These are phyloP conservation scores for Agastache rugosa DNA, from an alignment of 257 asterid species.

Conservation along the genomic window DNA sequence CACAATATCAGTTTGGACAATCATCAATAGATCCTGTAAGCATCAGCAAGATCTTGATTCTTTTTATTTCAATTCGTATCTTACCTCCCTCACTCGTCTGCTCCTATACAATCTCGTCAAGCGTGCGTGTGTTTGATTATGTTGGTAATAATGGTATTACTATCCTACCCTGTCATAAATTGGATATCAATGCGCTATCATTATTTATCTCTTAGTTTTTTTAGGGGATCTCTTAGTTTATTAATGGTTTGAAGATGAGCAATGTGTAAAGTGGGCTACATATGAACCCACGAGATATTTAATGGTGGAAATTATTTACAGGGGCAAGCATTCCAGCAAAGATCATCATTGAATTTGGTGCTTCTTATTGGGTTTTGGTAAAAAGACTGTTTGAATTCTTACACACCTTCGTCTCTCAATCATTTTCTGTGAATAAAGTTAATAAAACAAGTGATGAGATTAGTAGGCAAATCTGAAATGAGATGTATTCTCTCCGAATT, in stretches of 20 bases:
- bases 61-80: conserved; percentile 5
- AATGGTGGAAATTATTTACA: too few relatives aligned
- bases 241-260: conserved; percentile 26
- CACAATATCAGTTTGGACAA: conserved; percentile 62
- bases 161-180: conserved; percentile 3
- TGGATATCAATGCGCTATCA: conserved; percentile 8
- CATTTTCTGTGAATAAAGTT: too few relatives aligned
- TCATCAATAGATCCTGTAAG: conserved; percentile 67
- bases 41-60: conserved; percentile 32
- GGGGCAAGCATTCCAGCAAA: too few relatives aligned
- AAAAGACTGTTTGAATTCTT: too few relatives aligned
- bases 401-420: too few relatives aligned
- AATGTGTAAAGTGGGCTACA: conserved; percentile 18
- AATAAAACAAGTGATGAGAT: too few relatives aligned
- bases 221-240: conserved; percentile 3
- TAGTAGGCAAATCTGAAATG: too few relatives aligned
- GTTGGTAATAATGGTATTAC: conserved; percentile 14
- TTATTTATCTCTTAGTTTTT: conserved; percentile 8
- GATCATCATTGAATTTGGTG: too few relatives aligned
- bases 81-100: conserved; percentile 10
- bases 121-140: neutral
- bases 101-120: neutral
- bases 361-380: too few relatives aligned
- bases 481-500: too few relatives aligned
- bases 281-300: neutral